Base-by-base conservation (phyloP, 2,329 filamentous ascomycete species). In the Phialemonium atrogriseum region DNA sequence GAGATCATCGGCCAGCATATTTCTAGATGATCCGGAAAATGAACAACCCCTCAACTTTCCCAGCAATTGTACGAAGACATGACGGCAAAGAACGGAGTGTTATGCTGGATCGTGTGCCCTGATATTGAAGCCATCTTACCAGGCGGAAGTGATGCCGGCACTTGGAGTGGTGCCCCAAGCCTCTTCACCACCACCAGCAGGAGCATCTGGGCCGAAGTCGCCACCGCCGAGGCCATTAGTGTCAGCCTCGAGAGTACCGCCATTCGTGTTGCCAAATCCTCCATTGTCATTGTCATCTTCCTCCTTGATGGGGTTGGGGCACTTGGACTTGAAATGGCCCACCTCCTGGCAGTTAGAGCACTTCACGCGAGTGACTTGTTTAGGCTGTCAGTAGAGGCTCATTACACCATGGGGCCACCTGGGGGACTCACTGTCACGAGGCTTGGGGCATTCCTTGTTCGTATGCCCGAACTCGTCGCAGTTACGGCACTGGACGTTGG, bases 271-370 rank as follows among this genome's bases (percentile, higher is more conserved):
- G 25, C 30, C 36, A 22, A 27, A 37, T n/a, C 35, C 34, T 24
- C 29, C 38, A 22, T 16, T 25, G 21, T 28, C 36, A 22, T 35
- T 38, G 21, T 17, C 36, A 8, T 48, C 47, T 26, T 55, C 50
- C 14, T 46, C 37, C n/a, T 41, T 46, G 13, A 37, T 39, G 9
- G 50, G 47, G 24, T 57, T 55, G 14, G 43, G 49, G 51, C 64
- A 67, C 34, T 48, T 43, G 30, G 53, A 51, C 42, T 59, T 57
- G 40, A 49, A 60, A 39, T 68, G 63, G 4, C 63, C 64, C 50
- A 55, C 60, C 50, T 68, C 45, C 30, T 61, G 54, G 42, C 76
- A 80, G 51, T 76, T 76, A 33, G 49, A 55, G 55, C 76, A 80
- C 50, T 73, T 68, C 36, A 77, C 60, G 7, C 70, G 64, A n/a